phyloP scores from a whole-genome alignment of 345 rosid genomes.

The Populus alba region DNA sequence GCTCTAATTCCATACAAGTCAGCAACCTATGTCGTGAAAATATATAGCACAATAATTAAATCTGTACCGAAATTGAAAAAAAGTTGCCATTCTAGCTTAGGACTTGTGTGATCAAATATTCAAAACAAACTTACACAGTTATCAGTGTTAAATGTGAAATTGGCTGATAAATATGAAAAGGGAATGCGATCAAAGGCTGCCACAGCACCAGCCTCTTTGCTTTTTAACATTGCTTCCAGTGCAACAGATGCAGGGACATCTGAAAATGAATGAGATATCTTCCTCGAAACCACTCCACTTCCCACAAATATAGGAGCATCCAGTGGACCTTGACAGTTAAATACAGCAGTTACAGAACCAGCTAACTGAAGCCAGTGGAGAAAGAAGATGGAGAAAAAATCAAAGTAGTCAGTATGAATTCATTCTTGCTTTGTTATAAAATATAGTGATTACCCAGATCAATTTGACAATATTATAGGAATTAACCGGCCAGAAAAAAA shows the following conservation, averaged over 20 bases:
- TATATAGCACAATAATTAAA: neutral
- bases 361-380: constrained; percentile 69
- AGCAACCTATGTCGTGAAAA: constrained; percentile 60
- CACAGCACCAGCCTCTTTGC: constrained; percentile 95
- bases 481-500: neutral
- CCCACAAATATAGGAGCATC: constrained; percentile 97
- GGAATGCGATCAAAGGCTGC: constrained; percentile 98
- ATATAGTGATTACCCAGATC: too few relatives aligned
- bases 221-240: constrained; percentile 77
- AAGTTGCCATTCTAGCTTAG: neutral
- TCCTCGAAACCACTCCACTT: constrained; percentile 92
- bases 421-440: neutral
- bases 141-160: constrained; percentile 91
- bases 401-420: constrained; percentile 11
- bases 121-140: constrained; percentile 69
- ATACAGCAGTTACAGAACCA: constrained; percentile 93
- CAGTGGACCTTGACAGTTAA: constrained; percentile 97
- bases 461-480: neutral
- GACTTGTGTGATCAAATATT: neutral
- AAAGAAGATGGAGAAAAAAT: constrained; percentile 4
- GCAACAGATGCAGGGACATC: constrained; percentile 74
- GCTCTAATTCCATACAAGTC: constrained; percentile 98
- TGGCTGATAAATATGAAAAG: constrained; percentile 92
- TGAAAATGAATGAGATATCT: constrained; percentile 60
- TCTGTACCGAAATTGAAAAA: neutral